A percentile compares a stretch with the other conserved stretches of the same genome.
phyloP scores from a whole-genome alignment of 768 basidiomycete species.

The Clitopilus hobsonii region DNA sequence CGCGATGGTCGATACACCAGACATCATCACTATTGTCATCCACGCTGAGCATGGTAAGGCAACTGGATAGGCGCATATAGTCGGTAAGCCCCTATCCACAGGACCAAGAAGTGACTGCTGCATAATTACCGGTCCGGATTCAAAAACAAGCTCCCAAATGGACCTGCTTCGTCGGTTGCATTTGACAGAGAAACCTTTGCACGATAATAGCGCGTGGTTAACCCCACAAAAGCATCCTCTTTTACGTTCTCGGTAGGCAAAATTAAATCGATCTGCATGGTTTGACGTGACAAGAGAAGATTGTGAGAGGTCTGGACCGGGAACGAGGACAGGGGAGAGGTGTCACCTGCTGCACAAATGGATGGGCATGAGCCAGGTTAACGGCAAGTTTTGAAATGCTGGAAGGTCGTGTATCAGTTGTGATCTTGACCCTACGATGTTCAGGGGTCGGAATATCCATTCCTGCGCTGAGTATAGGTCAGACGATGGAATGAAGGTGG shows the following conservation, averaged over 20 bases:
- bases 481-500: background rate
- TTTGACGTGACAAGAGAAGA: background rate
- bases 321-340: conserved; percentile 2
- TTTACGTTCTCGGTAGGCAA: conserved; percentile 42
- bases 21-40: conserved; percentile 40
- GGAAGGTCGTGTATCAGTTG: conserved; percentile 11
- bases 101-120: background rate
- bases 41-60: conserved; percentile 28
- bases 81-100: background rate
- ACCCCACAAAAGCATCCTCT: conserved; percentile 31
- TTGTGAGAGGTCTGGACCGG: background rate
- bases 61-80: conserved; percentile 4
- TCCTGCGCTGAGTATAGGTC: background rate
- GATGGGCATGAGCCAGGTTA: conserved; percentile 34
- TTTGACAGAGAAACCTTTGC: conserved; percentile 38
- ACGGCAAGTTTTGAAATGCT: conserved; percentile 19
- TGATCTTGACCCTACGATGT: conserved; percentile 16
- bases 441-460: conserved; percentile 11
- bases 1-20: conserved; percentile 69
- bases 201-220: conserved; percentile 42
- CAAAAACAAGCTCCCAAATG: conserved; percentile 16
- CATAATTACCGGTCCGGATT: conserved; percentile 2
- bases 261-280: conserved; percentile 54
- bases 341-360: conserved; percentile 49
- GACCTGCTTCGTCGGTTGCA: conserved; percentile 32